These are phyloP conservation scores for Veloboletus limbatus DNA, from an alignment of 1,284 basidiomycete genomes.

Conservation along the genomic window DNA sequence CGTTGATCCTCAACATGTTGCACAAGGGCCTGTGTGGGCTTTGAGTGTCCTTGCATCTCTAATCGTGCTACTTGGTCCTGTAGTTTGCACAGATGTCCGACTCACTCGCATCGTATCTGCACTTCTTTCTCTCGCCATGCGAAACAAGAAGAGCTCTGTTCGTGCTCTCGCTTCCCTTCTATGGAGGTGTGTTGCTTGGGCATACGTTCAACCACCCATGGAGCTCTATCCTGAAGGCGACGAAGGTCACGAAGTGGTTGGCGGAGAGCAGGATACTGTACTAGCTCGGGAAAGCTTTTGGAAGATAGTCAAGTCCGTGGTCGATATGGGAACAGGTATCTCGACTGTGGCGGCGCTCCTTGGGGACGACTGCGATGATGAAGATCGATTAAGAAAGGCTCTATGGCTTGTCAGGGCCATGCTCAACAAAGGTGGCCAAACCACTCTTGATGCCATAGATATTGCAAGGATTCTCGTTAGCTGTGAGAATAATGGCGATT, in stretches of 20 bases:
- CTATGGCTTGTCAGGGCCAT: conserved; percentile 51
- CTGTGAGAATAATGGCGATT: conserved; percentile 27
- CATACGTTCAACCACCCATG: conserved; percentile 53
- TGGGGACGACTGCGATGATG: conserved; percentile 38
- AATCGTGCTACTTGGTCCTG: conserved; percentile 58
- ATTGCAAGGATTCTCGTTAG: conserved; percentile 49
- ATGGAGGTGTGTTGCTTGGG: conserved; percentile 66
- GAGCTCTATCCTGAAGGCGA: conserved; percentile 34
- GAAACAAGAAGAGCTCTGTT: conserved; percentile 58
- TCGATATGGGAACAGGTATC: conserved; percentile 62
- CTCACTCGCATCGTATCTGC: conserved; percentile 48
- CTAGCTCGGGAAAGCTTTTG: conserved; percentile 43
- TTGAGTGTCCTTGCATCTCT: conserved; percentile 61
- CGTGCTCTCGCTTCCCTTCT: conserved; percentile 55
- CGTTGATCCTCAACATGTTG: conserved; percentile 52
- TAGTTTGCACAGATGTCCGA: conserved; percentile 44
- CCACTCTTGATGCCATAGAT: conserved; percentile 53
- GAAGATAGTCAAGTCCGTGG: conserved; percentile 49
- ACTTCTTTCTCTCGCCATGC: conserved; percentile 52
- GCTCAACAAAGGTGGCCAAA: conserved; percentile 49
- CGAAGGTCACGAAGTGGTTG: conserved; percentile 37
- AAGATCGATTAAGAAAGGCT: conserved; percentile 42
- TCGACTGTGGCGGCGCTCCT: conserved; percentile 54
- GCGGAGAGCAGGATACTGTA: conserved; percentile 26
- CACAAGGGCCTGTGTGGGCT: conserved; percentile 74